Percentiles rank a stretch among this genome's conserved stretches.
phyloP scores from a whole-genome alignment of 352 stramenopile genomes.

The Pythium myriotylum region DNA sequence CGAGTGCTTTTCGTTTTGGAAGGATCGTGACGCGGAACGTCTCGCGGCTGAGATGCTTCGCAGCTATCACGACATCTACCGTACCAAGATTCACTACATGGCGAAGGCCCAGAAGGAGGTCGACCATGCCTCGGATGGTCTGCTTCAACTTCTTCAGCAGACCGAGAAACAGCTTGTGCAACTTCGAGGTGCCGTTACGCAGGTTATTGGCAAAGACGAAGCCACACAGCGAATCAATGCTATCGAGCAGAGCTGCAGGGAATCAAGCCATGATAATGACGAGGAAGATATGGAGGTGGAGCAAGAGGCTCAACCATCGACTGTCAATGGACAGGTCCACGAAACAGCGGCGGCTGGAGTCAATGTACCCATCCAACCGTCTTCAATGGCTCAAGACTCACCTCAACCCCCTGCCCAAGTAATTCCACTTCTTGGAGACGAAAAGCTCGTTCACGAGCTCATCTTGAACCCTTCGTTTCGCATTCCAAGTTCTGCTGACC shows the following conservation, averaged over 20 bases:
- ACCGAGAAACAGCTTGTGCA: slow-evolving; percentile 66
- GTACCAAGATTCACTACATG: slow-evolving; percentile 50
- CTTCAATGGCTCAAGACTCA: neutral
- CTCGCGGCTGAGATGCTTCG: slow-evolving; percentile 53
- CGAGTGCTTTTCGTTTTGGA: slow-evolving; percentile 68
- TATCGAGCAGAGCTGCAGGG: slow-evolving; percentile 27
- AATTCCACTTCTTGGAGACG: slow-evolving; percentile 52
- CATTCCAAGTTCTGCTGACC: slow-evolving; percentile 19
- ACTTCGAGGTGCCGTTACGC: slow-evolving; percentile 51
- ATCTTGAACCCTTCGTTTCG: slow-evolving; percentile 73
- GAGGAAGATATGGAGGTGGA: slow-evolving; percentile 30
- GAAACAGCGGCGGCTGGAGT: neutral
- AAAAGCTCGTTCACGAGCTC: slow-evolving; percentile 68
- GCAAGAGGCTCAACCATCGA: slow-evolving; percentile 23
- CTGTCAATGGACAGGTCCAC: neutral
- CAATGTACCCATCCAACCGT: neutral
- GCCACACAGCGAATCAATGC: slow-evolving; percentile 35
- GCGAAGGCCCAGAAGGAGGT: slow-evolving; percentile 24
- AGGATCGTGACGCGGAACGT: slow-evolving; percentile 55
- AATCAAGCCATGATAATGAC: neutral
- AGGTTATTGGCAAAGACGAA: slow-evolving; percentile 54
- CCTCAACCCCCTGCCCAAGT: slow-evolving; percentile 33
- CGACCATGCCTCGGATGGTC: slow-evolving; percentile 43
- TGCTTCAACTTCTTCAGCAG: slow-evolving; percentile 56
- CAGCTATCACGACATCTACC: slow-evolving; percentile 55